phyloP scores from a whole-genome alignment of 306 rosid genomes.

The Mimosa bimucronata region DNA sequence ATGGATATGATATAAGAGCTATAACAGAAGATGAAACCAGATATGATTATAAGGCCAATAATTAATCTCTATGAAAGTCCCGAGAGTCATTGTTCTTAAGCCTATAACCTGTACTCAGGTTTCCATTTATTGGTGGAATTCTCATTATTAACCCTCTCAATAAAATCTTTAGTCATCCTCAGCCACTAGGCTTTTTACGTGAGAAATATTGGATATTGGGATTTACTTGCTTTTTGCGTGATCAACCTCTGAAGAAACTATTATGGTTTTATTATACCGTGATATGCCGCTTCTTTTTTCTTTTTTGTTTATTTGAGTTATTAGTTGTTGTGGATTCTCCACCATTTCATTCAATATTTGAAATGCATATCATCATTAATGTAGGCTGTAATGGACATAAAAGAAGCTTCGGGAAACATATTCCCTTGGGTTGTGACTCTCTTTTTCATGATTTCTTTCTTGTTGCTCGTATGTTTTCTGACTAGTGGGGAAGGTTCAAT shows the following conservation, averaged over 20 bases:
- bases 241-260: not conserved
- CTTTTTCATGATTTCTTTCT: constrained; percentile 54
- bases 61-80: not conserved
- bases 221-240: not conserved
- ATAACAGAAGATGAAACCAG: not conserved
- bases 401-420: constrained; percentile 31
- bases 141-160: not conserved
- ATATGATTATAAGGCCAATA: not conserved
- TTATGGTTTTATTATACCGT: not conserved
- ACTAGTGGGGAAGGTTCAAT: constrained; percentile 61
- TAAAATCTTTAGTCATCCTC: not conserved
- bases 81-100: not conserved
- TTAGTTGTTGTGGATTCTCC: not conserved
- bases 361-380: not conserved
- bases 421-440: constrained; percentile 69
- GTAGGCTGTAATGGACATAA: constrained; percentile 38
- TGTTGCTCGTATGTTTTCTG: constrained; percentile 60
- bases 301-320: not conserved
- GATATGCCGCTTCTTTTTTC: not conserved
- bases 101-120: not conserved
- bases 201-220: not conserved
- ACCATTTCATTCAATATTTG: not conserved
- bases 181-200: not conserved
- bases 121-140: not conserved
- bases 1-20: not conserved